Conservation (phyloP, 441 rosid genomes). For the Syzygium syzygioides region DNA sequence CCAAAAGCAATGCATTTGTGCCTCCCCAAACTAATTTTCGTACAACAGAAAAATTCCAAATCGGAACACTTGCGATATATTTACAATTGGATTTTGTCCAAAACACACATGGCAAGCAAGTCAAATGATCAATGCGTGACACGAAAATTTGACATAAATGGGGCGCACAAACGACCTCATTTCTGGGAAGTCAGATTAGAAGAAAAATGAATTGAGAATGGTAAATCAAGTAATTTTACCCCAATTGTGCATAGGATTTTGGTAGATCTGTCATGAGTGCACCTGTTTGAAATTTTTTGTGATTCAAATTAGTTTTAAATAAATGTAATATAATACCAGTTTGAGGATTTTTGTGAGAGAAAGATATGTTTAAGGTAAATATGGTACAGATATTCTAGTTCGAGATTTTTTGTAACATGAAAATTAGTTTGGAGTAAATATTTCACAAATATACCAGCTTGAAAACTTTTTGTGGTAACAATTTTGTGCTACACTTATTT, state of each 20-base stretch:
- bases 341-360: rapidly evolving
- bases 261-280: too few species aligned
- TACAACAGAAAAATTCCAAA: neutral
- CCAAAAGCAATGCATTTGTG: rapidly evolving
- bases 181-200: neutral
- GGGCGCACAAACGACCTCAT: neutral
- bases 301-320: neutral
- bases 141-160: neutral
- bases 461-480: neutral
- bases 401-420: too few species aligned
- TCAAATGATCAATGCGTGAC: rapidly evolving
- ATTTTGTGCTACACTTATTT: neutral
- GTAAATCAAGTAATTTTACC: neutral
- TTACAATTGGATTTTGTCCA: neutral
- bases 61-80: neutral
- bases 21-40: neutral
- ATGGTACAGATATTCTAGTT: too few species aligned
- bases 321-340: neutral
- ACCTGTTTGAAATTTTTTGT: too few species aligned
- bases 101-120: neutral
- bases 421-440: neutral
- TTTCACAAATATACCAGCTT: rapidly evolving
- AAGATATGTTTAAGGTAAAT: too few species aligned
- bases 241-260: rapidly evolving
- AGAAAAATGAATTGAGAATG: neutral